Conservation (phyloP, 768 basidiomycete genomes). For the Leccinum olivaceopallidum region DNA sequence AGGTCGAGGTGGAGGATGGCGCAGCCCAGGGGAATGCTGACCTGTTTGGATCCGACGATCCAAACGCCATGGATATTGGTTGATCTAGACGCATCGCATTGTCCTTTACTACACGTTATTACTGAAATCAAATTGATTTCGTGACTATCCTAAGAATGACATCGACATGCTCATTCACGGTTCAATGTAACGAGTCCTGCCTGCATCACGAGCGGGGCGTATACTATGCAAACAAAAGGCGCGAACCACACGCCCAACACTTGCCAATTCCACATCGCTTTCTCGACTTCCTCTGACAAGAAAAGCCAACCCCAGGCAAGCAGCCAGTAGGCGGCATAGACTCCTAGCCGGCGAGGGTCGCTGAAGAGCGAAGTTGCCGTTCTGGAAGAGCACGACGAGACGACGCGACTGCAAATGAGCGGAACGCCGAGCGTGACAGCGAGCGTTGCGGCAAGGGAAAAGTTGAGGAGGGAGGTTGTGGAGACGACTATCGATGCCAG, state of each 20-base stretch:
- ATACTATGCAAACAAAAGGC: constrained; percentile 80
- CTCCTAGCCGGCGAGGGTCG: constrained; percentile 1
- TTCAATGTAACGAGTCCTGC: constrained; percentile 56
- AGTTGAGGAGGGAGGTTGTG: constrained; percentile 86
- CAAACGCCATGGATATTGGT: constrained; percentile 35
- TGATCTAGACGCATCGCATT: constrained; percentile 11
- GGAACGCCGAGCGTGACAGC: constrained; percentile 67
- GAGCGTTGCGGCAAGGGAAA: constrained; percentile 79
- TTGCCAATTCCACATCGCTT: constrained; percentile 75
- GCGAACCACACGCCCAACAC: constrained; percentile 80
- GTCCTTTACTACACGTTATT: neutral
- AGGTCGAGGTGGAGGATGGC: constrained; percentile 30
- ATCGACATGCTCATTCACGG: constrained; percentile 1
- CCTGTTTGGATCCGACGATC: constrained; percentile 52
- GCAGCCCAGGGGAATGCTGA: constrained; percentile 29
- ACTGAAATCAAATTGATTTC: neutral
- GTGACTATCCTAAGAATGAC: constrained; percentile 4
- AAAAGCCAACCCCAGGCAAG: constrained; percentile 64
- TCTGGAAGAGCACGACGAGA: constrained; percentile 25
- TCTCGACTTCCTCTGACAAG: constrained; percentile 42
- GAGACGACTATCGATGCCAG: constrained; percentile 85
- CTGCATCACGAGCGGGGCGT: constrained; percentile 72
- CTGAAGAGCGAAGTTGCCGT: constrained; percentile 29
- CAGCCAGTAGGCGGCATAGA: constrained; percentile 41
- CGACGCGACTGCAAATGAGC: constrained; percentile 48